Evolutionary conservation across 805 yeast genomes (phyloP).

Genomic region (Ascoidea asiatica): DNA sequence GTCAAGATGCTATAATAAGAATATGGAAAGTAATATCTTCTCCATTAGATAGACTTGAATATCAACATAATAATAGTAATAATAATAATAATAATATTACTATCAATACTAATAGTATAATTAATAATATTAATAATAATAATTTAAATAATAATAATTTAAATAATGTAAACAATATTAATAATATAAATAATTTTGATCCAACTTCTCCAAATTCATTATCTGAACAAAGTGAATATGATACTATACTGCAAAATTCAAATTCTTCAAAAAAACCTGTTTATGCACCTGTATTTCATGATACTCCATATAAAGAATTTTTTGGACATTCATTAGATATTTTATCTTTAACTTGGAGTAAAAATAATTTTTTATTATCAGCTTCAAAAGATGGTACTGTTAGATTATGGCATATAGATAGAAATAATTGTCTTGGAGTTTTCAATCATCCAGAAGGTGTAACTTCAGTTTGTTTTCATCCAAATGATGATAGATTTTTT

Average conservation of each 20-base stretch:
- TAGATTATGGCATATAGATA: constrained; percentile 72
- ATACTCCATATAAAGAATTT: constrained; percentile 44
- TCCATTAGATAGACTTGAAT: constrained; percentile 49
- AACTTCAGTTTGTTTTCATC: constrained; percentile 69
- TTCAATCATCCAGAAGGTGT: constrained; percentile 74
- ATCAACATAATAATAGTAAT: constrained; percentile 12
- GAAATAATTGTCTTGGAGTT: constrained; percentile 44
- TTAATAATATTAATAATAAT: not conserved
- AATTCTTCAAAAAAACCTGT: constrained; percentile 10
- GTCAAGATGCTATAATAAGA: constrained; percentile 53
- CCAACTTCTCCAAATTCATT: not conserved
- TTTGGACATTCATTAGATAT: constrained; percentile 60
- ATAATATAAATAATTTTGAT: not conserved
- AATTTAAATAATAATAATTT: constrained; percentile 4
- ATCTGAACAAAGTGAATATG: not conserved
- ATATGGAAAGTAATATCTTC: constrained; percentile 75
- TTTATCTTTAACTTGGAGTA: constrained; percentile 77
- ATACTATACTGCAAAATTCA: constrained; percentile 2
- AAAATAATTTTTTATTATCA: constrained; percentile 65
- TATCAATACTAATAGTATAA: too few species aligned
- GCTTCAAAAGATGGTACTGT: constrained; percentile 82
- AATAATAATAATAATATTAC: not conserved
- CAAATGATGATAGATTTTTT: constrained; percentile 77
- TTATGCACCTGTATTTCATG: constrained; percentile 71
- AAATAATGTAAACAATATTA: constrained; percentile 8